phyloP scores from a whole-genome alignment of 176 grass and related monocot species.

The Carex parvula region DNA sequence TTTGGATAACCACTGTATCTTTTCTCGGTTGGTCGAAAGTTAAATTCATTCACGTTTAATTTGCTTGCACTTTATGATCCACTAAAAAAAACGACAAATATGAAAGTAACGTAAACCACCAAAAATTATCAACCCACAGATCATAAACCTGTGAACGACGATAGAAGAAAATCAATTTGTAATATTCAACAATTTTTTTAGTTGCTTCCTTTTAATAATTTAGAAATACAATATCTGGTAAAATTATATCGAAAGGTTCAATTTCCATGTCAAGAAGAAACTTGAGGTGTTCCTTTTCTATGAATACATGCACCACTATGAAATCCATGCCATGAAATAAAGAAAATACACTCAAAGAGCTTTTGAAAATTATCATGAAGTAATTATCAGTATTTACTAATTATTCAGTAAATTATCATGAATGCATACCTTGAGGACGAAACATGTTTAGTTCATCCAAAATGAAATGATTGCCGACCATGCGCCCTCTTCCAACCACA shows the following conservation, averaged over 20 bases:
- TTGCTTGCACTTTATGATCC: neutral
- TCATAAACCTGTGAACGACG: neutral
- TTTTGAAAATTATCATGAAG: neutral
- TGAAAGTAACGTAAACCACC: neutral
- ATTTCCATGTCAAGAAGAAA: neutral
- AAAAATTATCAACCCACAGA: neutral
- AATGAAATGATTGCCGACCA: neutral
- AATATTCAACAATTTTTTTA: neutral
- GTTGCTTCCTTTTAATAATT: neutral
- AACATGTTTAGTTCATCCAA: neutral
- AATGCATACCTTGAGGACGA: neutral
- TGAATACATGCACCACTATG: neutral
- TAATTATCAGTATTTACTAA: neutral
- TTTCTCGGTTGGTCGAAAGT: neutral
- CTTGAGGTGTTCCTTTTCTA: neutral
- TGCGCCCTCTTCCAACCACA: neutral
- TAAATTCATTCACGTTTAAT: neutral
- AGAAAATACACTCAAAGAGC: neutral
- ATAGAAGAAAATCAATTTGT: neutral
- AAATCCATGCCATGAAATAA: neutral
- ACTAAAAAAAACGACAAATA: neutral
- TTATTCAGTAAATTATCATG: neutral
- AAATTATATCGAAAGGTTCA: neutral
- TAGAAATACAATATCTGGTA: neutral
- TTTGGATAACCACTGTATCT: neutral